Percentiles rank a stretch among this genome's conserved stretches.
These are phyloP conservation scores for Calonectria pauciramosa DNA, from an alignment of 2,329 filamentous ascomycete species.

Conservation along the genomic window DNA sequence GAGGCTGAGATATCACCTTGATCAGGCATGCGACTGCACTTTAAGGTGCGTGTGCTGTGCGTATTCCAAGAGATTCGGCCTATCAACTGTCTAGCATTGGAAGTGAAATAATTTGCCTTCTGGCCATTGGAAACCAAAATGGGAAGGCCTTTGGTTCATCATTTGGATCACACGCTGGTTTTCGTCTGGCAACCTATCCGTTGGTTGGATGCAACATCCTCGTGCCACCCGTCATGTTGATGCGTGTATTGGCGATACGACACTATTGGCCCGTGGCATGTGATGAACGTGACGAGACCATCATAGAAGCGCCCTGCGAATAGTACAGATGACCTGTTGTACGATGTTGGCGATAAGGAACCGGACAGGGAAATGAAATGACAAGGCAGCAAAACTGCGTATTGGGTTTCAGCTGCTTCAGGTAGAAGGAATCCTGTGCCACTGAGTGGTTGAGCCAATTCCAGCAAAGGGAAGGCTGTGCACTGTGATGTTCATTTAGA, in stretches of 20 bases:
- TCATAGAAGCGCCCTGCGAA: not conserved
- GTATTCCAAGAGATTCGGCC: not conserved
- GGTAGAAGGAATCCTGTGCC: not conserved
- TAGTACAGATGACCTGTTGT: not conserved
- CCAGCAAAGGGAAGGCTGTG: not conserved
- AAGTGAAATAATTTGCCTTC: not conserved
- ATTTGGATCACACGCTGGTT: not conserved
- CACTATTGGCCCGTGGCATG: not conserved
- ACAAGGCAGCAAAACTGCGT: not conserved
- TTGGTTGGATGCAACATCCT: not conserved
- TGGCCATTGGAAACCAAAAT: not conserved
- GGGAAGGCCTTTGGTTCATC: not conserved
- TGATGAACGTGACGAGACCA: not conserved
- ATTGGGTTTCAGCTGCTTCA: not conserved
- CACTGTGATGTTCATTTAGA: not conserved
- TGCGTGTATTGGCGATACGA: not conserved
- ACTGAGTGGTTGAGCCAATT: not conserved
- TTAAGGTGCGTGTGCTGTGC: not conserved
- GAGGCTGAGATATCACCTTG: not conserved
- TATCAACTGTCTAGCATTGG: not conserved
- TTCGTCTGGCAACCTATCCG: not conserved
- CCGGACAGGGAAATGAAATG: not conserved
- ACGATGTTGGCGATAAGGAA: not conserved
- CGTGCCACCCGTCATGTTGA: not conserved
- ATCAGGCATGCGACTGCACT: not conserved